Evolutionary conservation across 139 green algal species (phyloP).

Genomic region (Deuterostichococcus epilithicus): DNA sequence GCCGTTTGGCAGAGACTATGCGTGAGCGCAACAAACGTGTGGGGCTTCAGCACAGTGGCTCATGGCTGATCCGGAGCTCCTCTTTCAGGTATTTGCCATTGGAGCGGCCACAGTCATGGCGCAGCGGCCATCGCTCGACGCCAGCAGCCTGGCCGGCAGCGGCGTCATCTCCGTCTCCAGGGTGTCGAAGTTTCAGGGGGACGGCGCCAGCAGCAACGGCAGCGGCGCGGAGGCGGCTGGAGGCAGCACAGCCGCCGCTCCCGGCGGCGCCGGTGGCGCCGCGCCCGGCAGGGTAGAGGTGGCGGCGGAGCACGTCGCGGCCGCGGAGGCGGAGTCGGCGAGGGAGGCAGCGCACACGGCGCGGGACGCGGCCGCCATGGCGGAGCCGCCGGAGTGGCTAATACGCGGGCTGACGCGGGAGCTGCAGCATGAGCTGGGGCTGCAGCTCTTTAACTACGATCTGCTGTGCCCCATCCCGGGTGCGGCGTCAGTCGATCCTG

Average conservation of each 20-base stretch:
- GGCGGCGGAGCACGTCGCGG: not conserved
- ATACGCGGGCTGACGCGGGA: slow-evolving; percentile 46
- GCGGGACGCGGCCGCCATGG: slow-evolving; percentile 34
- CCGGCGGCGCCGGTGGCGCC: not conserved
- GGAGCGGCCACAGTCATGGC: slow-evolving; percentile 16
- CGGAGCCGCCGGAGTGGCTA: slow-evolving; percentile 65
- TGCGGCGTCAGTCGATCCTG: not conserved
- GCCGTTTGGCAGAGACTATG: too few relatives aligned
- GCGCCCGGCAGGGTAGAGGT: not conserved
- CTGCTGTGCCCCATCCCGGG: slow-evolving; percentile 58
- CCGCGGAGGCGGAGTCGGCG: slow-evolving; percentile 13
- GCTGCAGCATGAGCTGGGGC: slow-evolving; percentile 48
- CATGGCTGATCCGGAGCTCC: too few relatives aligned
- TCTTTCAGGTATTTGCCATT: slow-evolving; percentile 23
- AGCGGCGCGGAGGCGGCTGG: too few relatives aligned
- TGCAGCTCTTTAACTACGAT: slow-evolving; percentile 89
- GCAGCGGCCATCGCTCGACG: slow-evolving; percentile 11
- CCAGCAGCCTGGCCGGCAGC: not conserved
- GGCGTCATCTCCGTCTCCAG: not conserved
- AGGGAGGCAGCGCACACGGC: slow-evolving; percentile 21
- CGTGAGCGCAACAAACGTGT: too few relatives aligned
- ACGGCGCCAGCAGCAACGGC: not conserved
- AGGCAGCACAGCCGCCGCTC: not conserved
- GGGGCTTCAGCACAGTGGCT: too few relatives aligned
- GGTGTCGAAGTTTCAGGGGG: slow-evolving; percentile 1